Evolutionary conservation across 371 early-diverging fungal genomes (phyloP).

Genomic region (Lichtheimia hyalospora): DNA sequence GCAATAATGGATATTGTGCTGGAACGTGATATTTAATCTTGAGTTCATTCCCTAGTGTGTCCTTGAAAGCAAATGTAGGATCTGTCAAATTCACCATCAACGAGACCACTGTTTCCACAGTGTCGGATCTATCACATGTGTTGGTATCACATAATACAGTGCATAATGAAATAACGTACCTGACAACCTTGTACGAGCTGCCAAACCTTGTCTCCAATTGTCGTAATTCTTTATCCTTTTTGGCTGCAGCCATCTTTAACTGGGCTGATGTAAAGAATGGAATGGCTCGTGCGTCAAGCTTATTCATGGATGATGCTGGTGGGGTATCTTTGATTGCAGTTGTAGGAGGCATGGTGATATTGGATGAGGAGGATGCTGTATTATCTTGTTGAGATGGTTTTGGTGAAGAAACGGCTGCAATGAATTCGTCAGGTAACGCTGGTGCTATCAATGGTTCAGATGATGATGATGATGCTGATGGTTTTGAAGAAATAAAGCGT

Average conservation of each 20-base stretch:
- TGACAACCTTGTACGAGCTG: slow-evolving; percentile 28
- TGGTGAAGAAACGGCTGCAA: slow-evolving; percentile 4
- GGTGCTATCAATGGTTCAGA: slow-evolving; percentile 13
- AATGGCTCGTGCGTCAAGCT: slow-evolving; percentile 8
- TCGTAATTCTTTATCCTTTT: slow-evolving; percentile 14
- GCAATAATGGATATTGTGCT: slow-evolving; percentile 45
- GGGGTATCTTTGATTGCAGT: neutral
- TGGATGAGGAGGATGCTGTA: neutral
- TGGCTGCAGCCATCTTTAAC: slow-evolving; percentile 3
- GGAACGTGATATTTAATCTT: slow-evolving; percentile 46
- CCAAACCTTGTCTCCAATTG: slow-evolving; percentile 52
- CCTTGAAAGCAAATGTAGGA: slow-evolving; percentile 29
- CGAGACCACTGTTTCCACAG: slow-evolving; percentile 8
- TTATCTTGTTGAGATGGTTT: neutral
- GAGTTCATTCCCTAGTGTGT: slow-evolving; percentile 24
- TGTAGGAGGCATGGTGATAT: too few relatives aligned
- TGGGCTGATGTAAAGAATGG: slow-evolving; percentile 11
- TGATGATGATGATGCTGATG: neutral
- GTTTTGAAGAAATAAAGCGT: slow-evolving; percentile 41
- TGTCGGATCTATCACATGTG: neutral
- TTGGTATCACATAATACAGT: neutral
- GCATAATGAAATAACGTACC: slow-evolving; percentile 9
- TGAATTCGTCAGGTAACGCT: slow-evolving; percentile 13
- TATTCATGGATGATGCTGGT: neutral
- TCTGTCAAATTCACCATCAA: slow-evolving; percentile 29